Base-by-base conservation (phyloP, 2,329 filamentous ascomycete species). In the Furcasterigmium furcatum region DNA sequence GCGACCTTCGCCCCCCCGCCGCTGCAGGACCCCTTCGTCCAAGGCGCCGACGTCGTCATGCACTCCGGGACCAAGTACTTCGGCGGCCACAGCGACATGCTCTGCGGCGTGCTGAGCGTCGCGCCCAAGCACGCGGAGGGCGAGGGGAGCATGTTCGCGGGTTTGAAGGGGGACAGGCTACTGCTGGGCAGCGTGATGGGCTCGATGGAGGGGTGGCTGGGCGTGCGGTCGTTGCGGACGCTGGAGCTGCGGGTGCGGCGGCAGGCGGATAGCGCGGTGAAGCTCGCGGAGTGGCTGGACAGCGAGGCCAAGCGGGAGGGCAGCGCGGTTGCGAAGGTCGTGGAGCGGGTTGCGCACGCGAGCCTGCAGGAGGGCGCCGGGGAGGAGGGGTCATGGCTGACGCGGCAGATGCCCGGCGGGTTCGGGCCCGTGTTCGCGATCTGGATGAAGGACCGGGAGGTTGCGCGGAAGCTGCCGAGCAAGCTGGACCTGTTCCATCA, bases 41-140 rank as follows among this genome's bases (percentile, higher is more conserved):
- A 79, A 63, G 92, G 90, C 39, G 90, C 87, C 22, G 92, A 97
- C 66, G 67, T 91, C 1, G 80, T 96, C 27, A 87, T 97, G 88
- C 94, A 99, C 68, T 87, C 80, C 43, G 94, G 91, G 4, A 96
- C 91, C 16, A 99, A 97, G 74, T 99, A 97, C 67, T 82, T 99
- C 54, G 94, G 94, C 18, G 94, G 94, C 0, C 94, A 99, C 69
- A 92, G 86, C 53, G 94, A 99, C 67, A 77, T 97, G 77, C 80
- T 97, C 6, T 95, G 88, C 60, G 94, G 94, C 19, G 85, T 95
- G 16, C 70, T 99, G 22, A 80, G 82, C 0, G 79, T 91, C 6
- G 72, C 77, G 42, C 77, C 78, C 30, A 66, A 66, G 55, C 63
- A 59, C 20, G 69, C 69, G 39, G 56, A 74, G 42, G 72, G 72